Conservation (phyloP, 371 early-diverging fungal genomes). For the Chytridium lagenaria region DNA sequence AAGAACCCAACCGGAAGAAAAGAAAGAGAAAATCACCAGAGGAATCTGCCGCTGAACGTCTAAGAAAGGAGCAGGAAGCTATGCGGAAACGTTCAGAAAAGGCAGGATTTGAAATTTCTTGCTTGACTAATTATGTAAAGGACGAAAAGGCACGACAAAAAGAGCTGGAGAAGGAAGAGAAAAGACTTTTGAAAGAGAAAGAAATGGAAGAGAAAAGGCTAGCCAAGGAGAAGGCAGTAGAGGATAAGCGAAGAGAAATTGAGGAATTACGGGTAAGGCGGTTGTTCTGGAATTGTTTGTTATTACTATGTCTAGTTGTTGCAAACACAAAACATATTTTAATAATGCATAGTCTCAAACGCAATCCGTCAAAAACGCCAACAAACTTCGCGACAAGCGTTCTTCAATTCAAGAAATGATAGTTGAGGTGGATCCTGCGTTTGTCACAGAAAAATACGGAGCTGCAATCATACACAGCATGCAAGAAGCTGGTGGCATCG, state of each 20-base stretch:
- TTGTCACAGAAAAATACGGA: constrained; percentile 30
- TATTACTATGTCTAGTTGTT: too few relatives aligned
- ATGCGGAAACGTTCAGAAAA: constrained; percentile 24
- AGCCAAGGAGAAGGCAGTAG: constrained; percentile 25
- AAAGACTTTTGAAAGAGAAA: not conserved
- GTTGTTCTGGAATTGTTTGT: too few relatives aligned
- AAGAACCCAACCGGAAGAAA: too few relatives aligned
- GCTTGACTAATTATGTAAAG: not conserved
- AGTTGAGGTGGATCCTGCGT: constrained; percentile 52
- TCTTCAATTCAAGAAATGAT: constrained; percentile 64
- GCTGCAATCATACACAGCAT: constrained; percentile 45
- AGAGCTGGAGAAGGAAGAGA: constrained; percentile 32
- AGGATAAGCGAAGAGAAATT: constrained; percentile 22
- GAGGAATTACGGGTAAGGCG: constrained; percentile 37
- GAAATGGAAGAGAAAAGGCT: constrained; percentile 31
- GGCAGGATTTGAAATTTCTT: constrained; percentile 6
- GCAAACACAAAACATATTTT: too few relatives aligned
- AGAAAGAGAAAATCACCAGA: not conserved
- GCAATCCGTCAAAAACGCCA: constrained; percentile 42
- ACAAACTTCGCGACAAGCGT: constrained; percentile 55
- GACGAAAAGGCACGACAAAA: constrained; percentile 36
- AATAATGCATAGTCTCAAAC: not conserved
- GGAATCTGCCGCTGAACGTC: too few relatives aligned
- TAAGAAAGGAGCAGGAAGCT: constrained; percentile 26
- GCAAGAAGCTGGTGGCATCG: constrained; percentile 45